These are phyloP conservation scores for Amylostereum areolatum DNA, from an alignment of 1,284 basidiomycete species.

Conservation along the genomic window DNA sequence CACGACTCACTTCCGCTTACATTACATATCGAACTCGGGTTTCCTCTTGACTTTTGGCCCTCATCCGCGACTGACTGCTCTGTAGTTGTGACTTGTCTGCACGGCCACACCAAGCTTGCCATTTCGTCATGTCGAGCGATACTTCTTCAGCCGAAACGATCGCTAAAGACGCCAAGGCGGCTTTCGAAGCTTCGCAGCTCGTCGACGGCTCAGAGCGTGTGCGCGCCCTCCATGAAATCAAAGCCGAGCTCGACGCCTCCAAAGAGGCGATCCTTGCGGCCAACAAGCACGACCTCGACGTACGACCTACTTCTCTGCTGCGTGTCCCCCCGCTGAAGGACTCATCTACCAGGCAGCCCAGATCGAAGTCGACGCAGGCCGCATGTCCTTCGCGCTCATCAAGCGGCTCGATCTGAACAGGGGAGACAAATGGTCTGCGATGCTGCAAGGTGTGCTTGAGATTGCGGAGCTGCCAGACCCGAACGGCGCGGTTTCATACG, in stretches of 20 bases:
- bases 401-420: constrained; percentile 83
- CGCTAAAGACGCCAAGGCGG: constrained; percentile 71
- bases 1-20: too few relatives aligned
- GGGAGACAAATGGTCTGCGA: constrained; percentile 89
- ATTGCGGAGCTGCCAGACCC: constrained; percentile 86
- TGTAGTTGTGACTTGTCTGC: too few relatives aligned
- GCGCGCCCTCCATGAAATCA: constrained; percentile 67
- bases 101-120: too few relatives aligned
- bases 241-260: constrained; percentile 53
- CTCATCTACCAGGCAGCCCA: constrained; percentile 57
- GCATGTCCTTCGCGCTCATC: constrained; percentile 78
- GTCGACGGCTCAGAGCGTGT: constrained; percentile 63
- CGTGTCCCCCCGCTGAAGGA: background rate
- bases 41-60: too few relatives aligned
- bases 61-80: too few relatives aligned
- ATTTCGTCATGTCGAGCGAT: too few relatives aligned
- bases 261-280: constrained; percentile 72
- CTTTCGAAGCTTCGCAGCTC: constrained; percentile 85
- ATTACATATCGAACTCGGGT: too few relatives aligned
- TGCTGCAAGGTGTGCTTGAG: constrained; percentile 87
- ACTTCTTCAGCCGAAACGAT: constrained; percentile 39
- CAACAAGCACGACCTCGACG: constrained; percentile 77
- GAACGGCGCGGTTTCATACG: constrained; percentile 83
- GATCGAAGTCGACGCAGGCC: constrained; percentile 72
- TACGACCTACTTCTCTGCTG: constrained; percentile 23